phyloP scores from a whole-genome alignment of 345 rosid species.

The Adansonia digitata region DNA sequence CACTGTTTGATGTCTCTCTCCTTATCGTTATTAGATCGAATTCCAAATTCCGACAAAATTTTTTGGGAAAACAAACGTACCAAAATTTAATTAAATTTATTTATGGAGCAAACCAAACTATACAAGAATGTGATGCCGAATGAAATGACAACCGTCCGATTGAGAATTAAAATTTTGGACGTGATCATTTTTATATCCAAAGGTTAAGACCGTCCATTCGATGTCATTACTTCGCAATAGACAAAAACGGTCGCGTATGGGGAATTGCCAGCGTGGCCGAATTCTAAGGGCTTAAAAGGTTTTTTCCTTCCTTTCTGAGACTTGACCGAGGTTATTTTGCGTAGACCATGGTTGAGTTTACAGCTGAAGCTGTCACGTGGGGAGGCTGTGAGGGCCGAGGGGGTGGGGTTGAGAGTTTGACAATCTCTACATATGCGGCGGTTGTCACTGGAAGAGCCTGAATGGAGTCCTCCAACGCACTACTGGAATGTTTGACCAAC shows the following conservation, averaged over 20 bases:
- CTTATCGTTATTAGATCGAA: no score
- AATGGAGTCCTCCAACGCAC: background rate
- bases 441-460: constrained; percentile 5
- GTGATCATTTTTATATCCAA: constrained; percentile 7
- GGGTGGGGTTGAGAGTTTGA: background rate
- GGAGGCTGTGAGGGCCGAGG: background rate
- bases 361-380: constrained; percentile 30
- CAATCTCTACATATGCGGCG: constrained; percentile 42
- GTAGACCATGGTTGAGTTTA: constrained; percentile 4
- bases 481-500: background rate
- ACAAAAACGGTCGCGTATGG: background rate
- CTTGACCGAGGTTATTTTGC: background rate
- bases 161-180: background rate
- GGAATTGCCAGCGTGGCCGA: background rate
- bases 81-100: background rate
- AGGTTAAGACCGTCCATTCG: background rate
- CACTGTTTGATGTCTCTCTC: no score
- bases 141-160: constrained; percentile 6
- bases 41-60: no score
- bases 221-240: background rate
- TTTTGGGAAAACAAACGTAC: background rate
- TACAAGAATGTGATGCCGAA: background rate
- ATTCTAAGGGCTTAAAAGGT: background rate
- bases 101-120: background rate
- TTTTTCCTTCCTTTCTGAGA: background rate